These are phyloP conservation scores for Cyclocybe cylindracea DNA, from an alignment of 768 basidiomycete species.

Conservation along the genomic window DNA sequence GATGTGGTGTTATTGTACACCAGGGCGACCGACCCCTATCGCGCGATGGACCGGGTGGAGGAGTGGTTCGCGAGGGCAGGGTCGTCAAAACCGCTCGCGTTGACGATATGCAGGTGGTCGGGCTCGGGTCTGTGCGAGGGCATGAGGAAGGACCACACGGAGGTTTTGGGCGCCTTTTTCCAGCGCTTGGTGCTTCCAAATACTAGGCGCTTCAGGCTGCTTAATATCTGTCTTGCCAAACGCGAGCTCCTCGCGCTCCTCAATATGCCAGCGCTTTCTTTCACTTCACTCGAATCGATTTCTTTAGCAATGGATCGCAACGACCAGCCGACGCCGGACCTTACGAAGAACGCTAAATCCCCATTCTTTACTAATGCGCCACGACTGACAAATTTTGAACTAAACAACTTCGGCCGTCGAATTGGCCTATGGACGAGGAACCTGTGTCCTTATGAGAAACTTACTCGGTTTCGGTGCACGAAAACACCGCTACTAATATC, in stretches of 20 bases:
- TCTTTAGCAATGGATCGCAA: background rate
- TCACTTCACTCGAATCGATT: constrained; percentile 1
- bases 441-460: background rate
- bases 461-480: constrained; percentile 2
- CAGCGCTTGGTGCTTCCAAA: background rate
- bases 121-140: background rate
- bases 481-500: background rate
- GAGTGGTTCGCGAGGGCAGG: constrained; percentile 6
- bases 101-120: background rate
- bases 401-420: background rate
- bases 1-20: constrained; percentile 6
- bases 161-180: background rate
- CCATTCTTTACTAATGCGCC: background rate
- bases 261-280: background rate
- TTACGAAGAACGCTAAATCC: background rate
- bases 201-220: background rate
- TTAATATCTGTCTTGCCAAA: background rate
- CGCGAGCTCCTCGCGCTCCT: background rate
- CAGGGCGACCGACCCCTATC: background rate
- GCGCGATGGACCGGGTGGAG: background rate
- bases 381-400: constrained; percentile 3
- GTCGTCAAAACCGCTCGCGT: background rate
- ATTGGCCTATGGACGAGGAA: background rate
- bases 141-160: background rate
- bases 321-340: background rate